Evolutionary conservation across 768 basidiomycete genomes (phyloP), one percentile per base, ranked within the genome.

Genomic region (Floccularia luteovirens): DNA sequence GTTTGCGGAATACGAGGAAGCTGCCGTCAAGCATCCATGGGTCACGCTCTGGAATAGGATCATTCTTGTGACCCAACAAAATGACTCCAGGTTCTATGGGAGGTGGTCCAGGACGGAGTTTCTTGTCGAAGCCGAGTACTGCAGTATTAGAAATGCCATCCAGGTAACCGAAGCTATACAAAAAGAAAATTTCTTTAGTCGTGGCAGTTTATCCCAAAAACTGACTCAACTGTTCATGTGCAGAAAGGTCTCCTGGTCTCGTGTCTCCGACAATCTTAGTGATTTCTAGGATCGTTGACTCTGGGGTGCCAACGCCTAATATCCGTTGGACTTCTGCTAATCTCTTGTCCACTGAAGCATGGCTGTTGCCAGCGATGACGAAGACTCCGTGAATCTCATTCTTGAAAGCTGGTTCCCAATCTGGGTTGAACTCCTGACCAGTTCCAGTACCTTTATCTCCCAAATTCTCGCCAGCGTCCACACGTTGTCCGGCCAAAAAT

Each of bases 141-240:
- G 63, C 58, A 4, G 75, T 74, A 47, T 75, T 70, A 2, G 72
- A 70, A 24, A 77, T 63, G 1, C 73, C 70, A 46, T 77, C 75
- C 43, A 65, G 45, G 51, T 62, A 77, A 2, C 75, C 74, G 41
- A 75, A 76, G 46, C 69, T 70, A 41, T 32, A 16, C 32, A 19
- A 23, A 36, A 17, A n/a, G 25, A 39, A 39, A 17, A 31, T 24
- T 24, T 24, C n/a, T 45, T 10, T 24, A 16, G 4, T 10, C 7
- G 8, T 24, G 19, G 21, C n/a, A 34, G 10, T 10, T 12, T 8
- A 10, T 34, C 8, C 7, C 7, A 34, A 17, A 10, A 10, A 34
- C 16, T 10, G 7, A 7, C 13, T 61, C 52, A 51, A 64, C 61
- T 74, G 73, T 53, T 77, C 74, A 41, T 72, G 70, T 22, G 61